A percentile compares a stretch with the other conserved stretches of the same genome.
phyloP scores from a whole-genome alignment of 805 yeast species.

The Lachancea mirantina region DNA sequence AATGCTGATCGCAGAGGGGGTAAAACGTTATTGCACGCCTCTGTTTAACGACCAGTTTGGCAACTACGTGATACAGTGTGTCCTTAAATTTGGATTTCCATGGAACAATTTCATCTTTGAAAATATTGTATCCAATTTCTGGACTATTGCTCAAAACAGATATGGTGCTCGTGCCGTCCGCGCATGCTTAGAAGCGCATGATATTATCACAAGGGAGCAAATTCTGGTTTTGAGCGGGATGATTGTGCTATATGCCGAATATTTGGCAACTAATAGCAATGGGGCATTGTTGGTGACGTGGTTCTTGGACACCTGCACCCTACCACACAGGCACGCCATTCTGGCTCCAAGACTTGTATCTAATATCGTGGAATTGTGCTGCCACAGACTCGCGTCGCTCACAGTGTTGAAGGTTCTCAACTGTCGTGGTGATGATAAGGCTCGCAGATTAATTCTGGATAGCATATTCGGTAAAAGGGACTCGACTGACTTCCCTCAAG shows the following conservation, averaged over 20 bases:
- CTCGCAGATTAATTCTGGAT: slow-evolving; percentile 54
- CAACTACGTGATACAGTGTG: slow-evolving; percentile 91
- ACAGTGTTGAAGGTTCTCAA: slow-evolving; percentile 74
- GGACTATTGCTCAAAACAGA: slow-evolving; percentile 77
- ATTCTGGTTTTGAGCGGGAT: slow-evolving; percentile 65
- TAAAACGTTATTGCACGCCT: slow-evolving; percentile 76
- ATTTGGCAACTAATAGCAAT: slow-evolving; percentile 73
- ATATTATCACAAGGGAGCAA: slow-evolving; percentile 55
- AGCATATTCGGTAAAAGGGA: slow-evolving; percentile 54
- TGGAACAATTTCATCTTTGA: slow-evolving; percentile 87
- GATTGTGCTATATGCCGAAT: slow-evolving; percentile 70
- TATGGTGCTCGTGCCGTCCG: slow-evolving; percentile 94
- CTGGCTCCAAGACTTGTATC: slow-evolving; percentile 59
- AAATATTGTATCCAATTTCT: slow-evolving; percentile 65
- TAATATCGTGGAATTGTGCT: slow-evolving; percentile 54
- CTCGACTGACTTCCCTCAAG: slow-evolving; percentile 36
- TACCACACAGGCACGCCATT: slow-evolving; percentile 57
- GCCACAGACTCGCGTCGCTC: slow-evolving; percentile 78
- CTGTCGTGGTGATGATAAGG: slow-evolving; percentile 55
- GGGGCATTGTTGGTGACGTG: slow-evolving; percentile 88
- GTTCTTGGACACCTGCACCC: slow-evolving; percentile 79
- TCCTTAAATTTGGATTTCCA: slow-evolving; percentile 82
- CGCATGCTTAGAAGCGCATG: slow-evolving; percentile 80
- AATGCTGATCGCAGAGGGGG: slow-evolving; percentile 55
- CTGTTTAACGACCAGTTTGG: slow-evolving; percentile 94